Percentiles rank a stretch among this genome's conserved stretches.
Conservation (phyloP, 768 basidiomycete species). For the Crepidotus variabilis region DNA sequence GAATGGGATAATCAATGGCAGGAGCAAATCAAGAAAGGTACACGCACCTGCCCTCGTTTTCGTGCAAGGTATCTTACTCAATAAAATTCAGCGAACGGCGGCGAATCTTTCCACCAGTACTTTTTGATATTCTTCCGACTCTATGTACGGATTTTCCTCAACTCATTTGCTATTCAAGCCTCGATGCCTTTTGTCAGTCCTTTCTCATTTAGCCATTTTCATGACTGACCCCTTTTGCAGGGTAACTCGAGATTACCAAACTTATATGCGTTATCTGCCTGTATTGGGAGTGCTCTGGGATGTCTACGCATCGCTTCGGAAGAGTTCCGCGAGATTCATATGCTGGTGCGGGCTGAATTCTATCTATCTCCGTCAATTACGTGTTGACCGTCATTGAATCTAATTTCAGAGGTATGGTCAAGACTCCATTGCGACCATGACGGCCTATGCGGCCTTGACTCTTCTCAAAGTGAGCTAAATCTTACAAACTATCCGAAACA, state of each 20-base stretch:
- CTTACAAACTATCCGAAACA: constrained; percentile 2
- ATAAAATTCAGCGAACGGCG: constrained; percentile 44
- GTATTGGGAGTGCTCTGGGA: constrained; percentile 71
- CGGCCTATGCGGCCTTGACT: constrained; percentile 81
- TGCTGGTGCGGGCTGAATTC: constrained; percentile 49
- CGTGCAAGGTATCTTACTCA: not conserved
- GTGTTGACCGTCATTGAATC: not conserved
- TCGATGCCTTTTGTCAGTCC: constrained; percentile 51
- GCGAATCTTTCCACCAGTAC: constrained; percentile 72
- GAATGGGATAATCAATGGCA: constrained; percentile 75
- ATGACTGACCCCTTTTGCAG: constrained; percentile 26
- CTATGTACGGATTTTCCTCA: constrained; percentile 77
- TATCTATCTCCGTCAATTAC: constrained; percentile 1
- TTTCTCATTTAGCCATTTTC: constrained; percentile 1
- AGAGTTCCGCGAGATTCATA: constrained; percentile 69
- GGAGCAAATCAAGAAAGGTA: constrained; percentile 69
- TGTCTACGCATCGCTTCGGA: constrained; percentile 68
- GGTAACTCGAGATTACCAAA: constrained; percentile 57
- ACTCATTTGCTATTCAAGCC: constrained; percentile 76
- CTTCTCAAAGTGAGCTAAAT: constrained; percentile 56
- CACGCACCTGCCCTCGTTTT: constrained; percentile 8
- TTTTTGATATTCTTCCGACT: constrained; percentile 75
- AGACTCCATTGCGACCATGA: constrained; percentile 83
- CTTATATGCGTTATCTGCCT: constrained; percentile 63
- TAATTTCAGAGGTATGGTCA: constrained; percentile 69